Conservation (phyloP, 1,284 basidiomycete species). For the Pterula multifida region DNA sequence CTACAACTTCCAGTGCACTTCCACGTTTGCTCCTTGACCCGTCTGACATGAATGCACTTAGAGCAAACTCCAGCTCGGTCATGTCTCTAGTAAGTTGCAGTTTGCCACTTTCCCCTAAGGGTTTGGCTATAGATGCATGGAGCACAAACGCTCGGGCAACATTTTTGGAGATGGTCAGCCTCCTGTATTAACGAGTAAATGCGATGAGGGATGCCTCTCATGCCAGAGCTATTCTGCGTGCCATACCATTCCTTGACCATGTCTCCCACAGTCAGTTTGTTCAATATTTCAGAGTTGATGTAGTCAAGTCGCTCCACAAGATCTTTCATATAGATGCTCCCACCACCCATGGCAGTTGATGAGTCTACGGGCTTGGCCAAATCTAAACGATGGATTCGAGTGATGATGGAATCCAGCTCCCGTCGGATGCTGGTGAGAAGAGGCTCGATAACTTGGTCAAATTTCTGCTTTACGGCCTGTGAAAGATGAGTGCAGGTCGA, state of each 20-base stretch:
- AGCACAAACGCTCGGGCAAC: slow-evolving; percentile 78
- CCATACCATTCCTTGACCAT: slow-evolving; percentile 62
- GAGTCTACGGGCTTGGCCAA: slow-evolving; percentile 62
- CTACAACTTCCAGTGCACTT: slow-evolving; percentile 56
- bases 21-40: slow-evolving; percentile 39
- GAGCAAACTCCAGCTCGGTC: slow-evolving; percentile 88
- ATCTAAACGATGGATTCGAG: slow-evolving; percentile 75
- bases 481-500: slow-evolving; percentile 3
- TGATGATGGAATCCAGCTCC: slow-evolving; percentile 68
- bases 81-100: slow-evolving; percentile 89
- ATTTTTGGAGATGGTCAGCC: slow-evolving; percentile 55
- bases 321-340: slow-evolving; percentile 84
- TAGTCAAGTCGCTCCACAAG: slow-evolving; percentile 77
- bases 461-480: slow-evolving; percentile 49
- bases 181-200: slow-evolving; percentile 30
- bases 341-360: slow-evolving; percentile 48
- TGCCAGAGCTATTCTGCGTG: slow-evolving; percentile 14
- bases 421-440: slow-evolving; percentile 65
- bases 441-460: slow-evolving; percentile 56
- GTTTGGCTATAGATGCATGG: slow-evolving; percentile 80
- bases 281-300: slow-evolving; percentile 66
- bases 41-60: slow-evolving; percentile 66
- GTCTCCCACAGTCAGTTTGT: slow-evolving; percentile 59
- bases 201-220: background rate
- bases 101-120: slow-evolving; percentile 81